phyloP scores from a whole-genome alignment of 179 eudicot genomes.

The Beta corolliflora region DNA sequence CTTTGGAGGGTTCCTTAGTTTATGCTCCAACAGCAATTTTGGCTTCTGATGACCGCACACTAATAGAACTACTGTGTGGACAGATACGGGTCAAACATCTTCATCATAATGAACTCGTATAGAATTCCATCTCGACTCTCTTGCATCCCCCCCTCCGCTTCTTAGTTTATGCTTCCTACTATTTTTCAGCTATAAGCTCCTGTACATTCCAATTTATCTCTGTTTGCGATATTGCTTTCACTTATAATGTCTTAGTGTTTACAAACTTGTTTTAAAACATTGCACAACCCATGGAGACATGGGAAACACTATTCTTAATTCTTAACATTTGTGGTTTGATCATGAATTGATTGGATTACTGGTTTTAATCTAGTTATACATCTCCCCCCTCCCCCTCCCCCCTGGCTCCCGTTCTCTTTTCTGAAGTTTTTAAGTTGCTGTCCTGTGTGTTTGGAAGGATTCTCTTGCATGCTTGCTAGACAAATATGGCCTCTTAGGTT shows the following conservation, averaged over 20 bases:
- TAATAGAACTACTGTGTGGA: slow-evolving; percentile 53
- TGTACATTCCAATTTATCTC: neutral
- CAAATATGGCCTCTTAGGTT: too few species aligned
- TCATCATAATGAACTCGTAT: neutral
- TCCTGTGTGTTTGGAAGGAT: neutral
- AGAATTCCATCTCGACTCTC: neutral
- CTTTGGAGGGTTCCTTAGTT: slow-evolving; percentile 36
- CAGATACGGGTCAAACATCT: slow-evolving; percentile 41
- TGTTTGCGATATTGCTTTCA: neutral
- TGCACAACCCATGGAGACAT: neutral
- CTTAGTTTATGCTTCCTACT: neutral
- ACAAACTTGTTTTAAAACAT: neutral
- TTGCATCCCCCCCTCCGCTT: too few species aligned
- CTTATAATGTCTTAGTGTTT: neutral
- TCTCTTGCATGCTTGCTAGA: neutral
- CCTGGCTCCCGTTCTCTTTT: neutral
- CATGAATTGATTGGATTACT: neutral
- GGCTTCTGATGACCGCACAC: slow-evolving; percentile 55
- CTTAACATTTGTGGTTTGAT: neutral
- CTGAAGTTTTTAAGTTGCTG: neutral
- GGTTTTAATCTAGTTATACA: neutral
- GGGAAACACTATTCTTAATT: neutral
- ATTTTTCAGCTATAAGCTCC: neutral
- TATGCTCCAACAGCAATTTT: slow-evolving; percentile 33
- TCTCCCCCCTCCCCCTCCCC: too few species aligned